Evolutionary conservation across 2,329 filamentous ascomycete genomes (phyloP), one percentile per base, ranked within the genome.

Genomic region (Pyrenochaeta sp.): DNA sequence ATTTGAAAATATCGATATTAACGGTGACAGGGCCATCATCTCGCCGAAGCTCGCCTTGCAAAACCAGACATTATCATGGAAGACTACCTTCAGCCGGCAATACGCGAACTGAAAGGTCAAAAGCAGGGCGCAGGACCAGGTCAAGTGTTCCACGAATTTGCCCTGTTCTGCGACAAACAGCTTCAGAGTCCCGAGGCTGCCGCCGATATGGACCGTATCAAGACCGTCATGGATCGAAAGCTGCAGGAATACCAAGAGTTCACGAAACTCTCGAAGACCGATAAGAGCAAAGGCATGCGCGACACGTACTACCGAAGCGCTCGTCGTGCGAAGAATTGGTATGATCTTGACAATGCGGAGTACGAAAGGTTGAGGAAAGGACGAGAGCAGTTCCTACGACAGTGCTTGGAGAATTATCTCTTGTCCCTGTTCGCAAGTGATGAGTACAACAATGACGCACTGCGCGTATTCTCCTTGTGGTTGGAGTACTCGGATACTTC

Each of bases 401-500:
- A 94, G 57, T 94, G 91, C 67, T 75, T 99, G 14, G 90, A 96
- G 65, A 97, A 97, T 64, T 99, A 99, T 60, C 80, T 99, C 2
- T 81, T 93, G 3, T 89, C 90, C 2, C 80, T 99, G 23, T 81
- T 81, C 35, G 89, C 92, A 10, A 96, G 89, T 15, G 92, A 99
- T 60, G 85, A 89, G 22, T 88, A 95, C 71, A 88, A 96, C 63
- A 91, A 90, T 53, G 91, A 96, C 63, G 88, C 90, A 3, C 80
- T 99, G 38, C 88, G 94, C 1, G 96, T 99, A 67, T 92, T 92
- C 41, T 90, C 94, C 0, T 75, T 99, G 13, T 99, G 94, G 94
- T 81, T 99, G 7, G 91, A 96, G 65, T 84, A 92, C 49, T 88
- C 90, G 0, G 83, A 84, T n/a, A 87, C 88, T 45, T 77, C 84